Evolutionary conservation across 176 grass and related monocot genomes (phyloP), one percentile per base, ranked within the genome.

Genomic region (Oryza brachyantha): DNA sequence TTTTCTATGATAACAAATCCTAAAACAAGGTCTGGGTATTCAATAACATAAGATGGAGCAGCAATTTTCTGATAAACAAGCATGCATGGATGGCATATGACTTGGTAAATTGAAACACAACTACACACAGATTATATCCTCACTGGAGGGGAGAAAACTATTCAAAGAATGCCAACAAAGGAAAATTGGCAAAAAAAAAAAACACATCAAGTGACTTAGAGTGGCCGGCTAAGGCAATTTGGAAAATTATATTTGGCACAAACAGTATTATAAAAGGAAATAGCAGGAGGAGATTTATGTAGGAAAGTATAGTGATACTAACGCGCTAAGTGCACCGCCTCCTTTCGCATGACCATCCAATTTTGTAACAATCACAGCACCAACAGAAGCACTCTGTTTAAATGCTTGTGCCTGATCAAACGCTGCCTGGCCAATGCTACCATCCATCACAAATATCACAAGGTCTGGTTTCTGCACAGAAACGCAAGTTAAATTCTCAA

Each of bases 381-480:
- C 92, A 81, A 94, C 88, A 8, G 88, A 67, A 71, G 90, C 92
- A 79, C 92, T 94, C 69, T 94, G 88, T 82, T 79, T 94, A 61
- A 94, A 94, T 73, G 92, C 92, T 84, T 94, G 92, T 41, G 88
- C 92, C 77, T 94, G 86, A 84, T 94, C 92, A 91, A 91, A 91
- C 66, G 92, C 86, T 55, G 92, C 92, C 73, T 89, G 92, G 66
- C 92, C 92, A 78, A 94, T 94, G 81, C 92, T 94, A 46, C 92
- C 90, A 58, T 94, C 92, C 92, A 94, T 94, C 65, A 94, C 88
- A 86, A 94, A 94, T 82, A 94, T 89, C 38, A 94, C 86, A 48
- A 91, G 88, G 88, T 94, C 88, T 59, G 92, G 88, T 82, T 91
- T 94, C 92, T 94, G 79, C 79, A 68, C 38, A 55, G 28, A 86